These are phyloP conservation scores for Boeremia exigua DNA, from an alignment of 2,329 filamentous ascomycete genomes.

Conservation along the genomic window DNA sequence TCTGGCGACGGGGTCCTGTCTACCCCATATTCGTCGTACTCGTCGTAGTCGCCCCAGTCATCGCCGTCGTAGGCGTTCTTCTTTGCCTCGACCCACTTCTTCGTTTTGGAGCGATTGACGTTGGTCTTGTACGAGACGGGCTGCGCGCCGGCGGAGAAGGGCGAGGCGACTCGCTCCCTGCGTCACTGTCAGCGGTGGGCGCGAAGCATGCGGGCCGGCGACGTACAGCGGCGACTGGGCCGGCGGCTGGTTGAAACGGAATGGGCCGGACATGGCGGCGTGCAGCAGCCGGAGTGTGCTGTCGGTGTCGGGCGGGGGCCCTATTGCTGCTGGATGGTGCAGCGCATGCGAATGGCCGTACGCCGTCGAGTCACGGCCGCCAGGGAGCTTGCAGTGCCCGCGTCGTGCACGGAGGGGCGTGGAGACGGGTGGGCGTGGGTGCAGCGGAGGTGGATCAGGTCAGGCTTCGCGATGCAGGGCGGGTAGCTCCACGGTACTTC, in stretches of 20 bases:
- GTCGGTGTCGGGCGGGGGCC: slow-evolving; percentile 33
- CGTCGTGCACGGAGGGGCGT: slow-evolving; percentile 7
- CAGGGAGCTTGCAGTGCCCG: neutral
- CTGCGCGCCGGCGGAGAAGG: slow-evolving; percentile 39
- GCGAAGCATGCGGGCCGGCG: neutral
- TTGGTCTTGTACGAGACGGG: slow-evolving; percentile 77
- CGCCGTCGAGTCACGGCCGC: slow-evolving; percentile 6
- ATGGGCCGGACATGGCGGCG: slow-evolving; percentile 49
- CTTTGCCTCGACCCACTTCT: slow-evolving; percentile 94
- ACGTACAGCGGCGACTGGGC: slow-evolving; percentile 49
- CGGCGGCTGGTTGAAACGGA: slow-evolving; percentile 46
- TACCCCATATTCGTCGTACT: slow-evolving; percentile 63
- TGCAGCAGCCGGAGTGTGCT: neutral
- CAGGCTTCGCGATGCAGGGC: slow-evolving; percentile 12
- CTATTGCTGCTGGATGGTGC: slow-evolving; percentile 60
- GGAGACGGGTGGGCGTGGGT: neutral
- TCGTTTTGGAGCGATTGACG: slow-evolving; percentile 86
- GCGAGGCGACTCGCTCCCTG: slow-evolving; percentile 39
- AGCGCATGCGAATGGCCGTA: slow-evolving; percentile 14
- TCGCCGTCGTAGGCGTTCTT: slow-evolving; percentile 87
- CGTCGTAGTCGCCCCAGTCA: slow-evolving; percentile 79
- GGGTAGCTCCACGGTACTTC: slow-evolving; percentile 12
- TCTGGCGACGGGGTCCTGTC: slow-evolving; percentile 51
- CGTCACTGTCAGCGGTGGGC: slow-evolving; percentile 18
- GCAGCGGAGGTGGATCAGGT: slow-evolving; percentile 8